Evolutionary conservation across 2,329 filamentous ascomycete species (phyloP), one percentile per base, ranked within the genome.

Genomic region (Trichoderma breve): DNA sequence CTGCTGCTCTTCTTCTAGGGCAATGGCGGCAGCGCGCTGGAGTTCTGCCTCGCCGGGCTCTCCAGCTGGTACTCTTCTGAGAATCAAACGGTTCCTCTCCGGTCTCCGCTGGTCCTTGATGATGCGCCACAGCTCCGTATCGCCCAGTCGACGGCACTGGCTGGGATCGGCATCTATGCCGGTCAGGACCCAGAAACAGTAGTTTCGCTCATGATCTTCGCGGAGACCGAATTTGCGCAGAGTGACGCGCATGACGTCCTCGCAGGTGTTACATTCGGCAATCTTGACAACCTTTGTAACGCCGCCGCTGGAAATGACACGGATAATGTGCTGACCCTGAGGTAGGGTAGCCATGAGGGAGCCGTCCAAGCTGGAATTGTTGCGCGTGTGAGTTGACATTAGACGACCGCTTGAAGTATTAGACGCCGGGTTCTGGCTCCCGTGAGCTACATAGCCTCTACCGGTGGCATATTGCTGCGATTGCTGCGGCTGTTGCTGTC

Each of bases 211-310:
- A 78, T 98, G 94, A 74, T 95, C 93, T 79, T 97, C 94, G 26
- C 94, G 93, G 34, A 97, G 87, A 53, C 91, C 90, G 74, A 97
- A 93, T 81, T 98, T 98, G 76, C 92, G 90, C 58, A 98, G 83
- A 0, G 96, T 97, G 73, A 93, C 92, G 60, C 94, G 88, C 85
- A 98, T 95, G 67, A 98, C 93, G 76, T 98, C 94, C 78, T 98
- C 96, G 73, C 94, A 93, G 6, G 92, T 96, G 78, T 91, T 94
- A 86, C 95, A 98, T 75, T 93, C 93, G 74, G 94, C 92, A 75
- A 98, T 94, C 81, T 96, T 96, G 78, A 99, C 91, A 28, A 98
- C 95, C 79, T 97, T 97, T 62, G 94, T 97, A 73, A 94, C 91
- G 66, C 95, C 96, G 74, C 91, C 93, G 63, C 94, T 96, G 75